These are phyloP conservation scores for Fraxinus americana DNA, from an alignment of 257 asterid species.

Conservation along the genomic window DNA sequence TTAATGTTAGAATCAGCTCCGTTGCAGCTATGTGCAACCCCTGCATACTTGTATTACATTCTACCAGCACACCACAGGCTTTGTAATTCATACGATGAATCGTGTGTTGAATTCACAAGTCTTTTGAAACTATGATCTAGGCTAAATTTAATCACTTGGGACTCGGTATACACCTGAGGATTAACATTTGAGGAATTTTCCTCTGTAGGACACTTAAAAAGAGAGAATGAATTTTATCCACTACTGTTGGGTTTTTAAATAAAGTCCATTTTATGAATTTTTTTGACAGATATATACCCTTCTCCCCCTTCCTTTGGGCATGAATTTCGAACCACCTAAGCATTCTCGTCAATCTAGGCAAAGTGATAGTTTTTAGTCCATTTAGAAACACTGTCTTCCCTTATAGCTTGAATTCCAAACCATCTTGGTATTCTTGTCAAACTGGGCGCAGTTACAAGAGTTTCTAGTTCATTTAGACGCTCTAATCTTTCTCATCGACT, in stretches of 20 bases:
- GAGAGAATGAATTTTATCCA: background rate
- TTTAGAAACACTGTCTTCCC: background rate
- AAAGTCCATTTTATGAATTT: background rate
- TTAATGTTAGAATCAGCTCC: background rate
- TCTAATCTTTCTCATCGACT: too few species aligned
- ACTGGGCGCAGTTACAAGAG: background rate
- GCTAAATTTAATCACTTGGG: background rate
- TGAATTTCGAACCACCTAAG: background rate
- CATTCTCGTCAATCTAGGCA: background rate
- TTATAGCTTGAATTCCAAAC: background rate
- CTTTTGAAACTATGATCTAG: background rate
- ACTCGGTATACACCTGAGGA: background rate
- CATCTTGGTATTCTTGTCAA: background rate
- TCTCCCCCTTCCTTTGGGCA: background rate
- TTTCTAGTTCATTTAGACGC: too few species aligned
- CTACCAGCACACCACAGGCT: background rate
- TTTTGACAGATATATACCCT: background rate
- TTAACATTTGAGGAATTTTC: background rate
- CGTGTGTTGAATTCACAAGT: background rate
- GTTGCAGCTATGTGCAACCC: background rate
- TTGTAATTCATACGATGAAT: background rate
- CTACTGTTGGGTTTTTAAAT: background rate
- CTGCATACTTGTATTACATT: background rate
- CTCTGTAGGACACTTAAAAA: background rate
- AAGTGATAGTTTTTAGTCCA: background rate